Base-by-base conservation (phyloP, 176 grass and related monocot genomes). In the Otatea glauca region DNA sequence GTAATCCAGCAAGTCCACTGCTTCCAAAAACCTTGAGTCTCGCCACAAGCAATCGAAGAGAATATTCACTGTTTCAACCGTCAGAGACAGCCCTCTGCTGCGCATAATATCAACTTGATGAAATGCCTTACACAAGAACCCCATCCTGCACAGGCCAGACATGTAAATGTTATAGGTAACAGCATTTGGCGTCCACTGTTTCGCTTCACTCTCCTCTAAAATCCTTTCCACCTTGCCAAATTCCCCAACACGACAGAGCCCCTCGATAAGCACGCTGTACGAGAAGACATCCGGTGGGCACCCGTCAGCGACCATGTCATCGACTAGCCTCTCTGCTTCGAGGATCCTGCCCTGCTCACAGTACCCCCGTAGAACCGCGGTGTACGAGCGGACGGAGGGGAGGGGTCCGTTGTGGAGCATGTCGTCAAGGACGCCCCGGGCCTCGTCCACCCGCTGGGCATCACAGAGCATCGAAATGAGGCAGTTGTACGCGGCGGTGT, bases 121-220 rank as follows among this genome's bases (percentile, higher is more conserved):
- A 74, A 94, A 92, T 77, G 92, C 92, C 67, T 91, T 86, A 23
- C 88, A 87, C 48, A 76, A 55, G 24, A 68, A 76, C 3, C 90
- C 88, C 77, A 79, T 83, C 76, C 83, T 89, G 49, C 92, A 94
- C 61, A 94, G 42, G 20, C 75, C 90, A 85, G 89, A 88, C 87
- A 92, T 92, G 76, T 97, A 97, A 42, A 97, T 88, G 73, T 88
- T 92, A 63, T 92, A 97, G 10, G 86, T 94, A 47, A 97, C 71
- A 66, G 72, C 49, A 89, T 92, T 97, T 6, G 92, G 94, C 62
- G 72, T 83, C 92, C 92, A 97, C 13, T 80, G 75, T 17, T 84
- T 88, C 18, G 10, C 47, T 39, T 89, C 70, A 84, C 89, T 92
- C 67, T 87, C 90, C 50, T 34, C 73, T 69, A 94, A 68, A 25